Base-by-base conservation (phyloP, 192 early-diverging fungal species). In the Polychytrium aggregatum region DNA sequence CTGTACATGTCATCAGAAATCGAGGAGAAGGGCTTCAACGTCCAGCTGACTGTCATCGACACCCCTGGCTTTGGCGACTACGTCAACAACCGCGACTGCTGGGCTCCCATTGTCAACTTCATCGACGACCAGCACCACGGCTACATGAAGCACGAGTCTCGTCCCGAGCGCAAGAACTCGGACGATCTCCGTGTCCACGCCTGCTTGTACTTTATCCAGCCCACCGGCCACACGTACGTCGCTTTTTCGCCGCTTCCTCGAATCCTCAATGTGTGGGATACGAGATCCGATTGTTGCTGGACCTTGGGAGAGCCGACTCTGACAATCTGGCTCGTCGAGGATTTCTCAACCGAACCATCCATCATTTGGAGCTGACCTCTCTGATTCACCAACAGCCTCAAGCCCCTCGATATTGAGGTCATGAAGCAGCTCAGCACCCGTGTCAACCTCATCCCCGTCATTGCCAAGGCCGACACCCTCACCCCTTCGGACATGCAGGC, bases 11-110 rank as follows among this genome's bases (percentile, higher is more conserved):
- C n/a, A n/a, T n/a, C 48, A 68, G 61, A 95, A 57, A 78, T 98
- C 18, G 92, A 98, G 68, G 95, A 98, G 63, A 96, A 98, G 69
- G 88, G 87, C 68, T 98, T 98, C 79, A 88, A 85, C 50, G 91
- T 94, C 46, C 86, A 90, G 53, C 69, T 98, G 55, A 89, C 86
- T 46, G 84, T 98, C 18, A 88, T 98, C 44, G 90, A 82, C 63
- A 97, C 96, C 39, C 93, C 96, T 29, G 96, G 78, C 18, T 81
- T 81, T 56, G 78, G 76, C n/a, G 78, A 81, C 62, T 71, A 76
- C 50, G 78, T 79, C 41, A 79, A 81, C 62, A 81, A 81, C 59
- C 57, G 85, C 54, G 89, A 98, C 60, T 88, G 88, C 65, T 98
- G 92, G 92, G 86, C 89, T 38, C 92, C 95, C 10, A 87, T 98